Conservation (phyloP, 345 rosid genomes). For the Aquilaria sinensis region DNA sequence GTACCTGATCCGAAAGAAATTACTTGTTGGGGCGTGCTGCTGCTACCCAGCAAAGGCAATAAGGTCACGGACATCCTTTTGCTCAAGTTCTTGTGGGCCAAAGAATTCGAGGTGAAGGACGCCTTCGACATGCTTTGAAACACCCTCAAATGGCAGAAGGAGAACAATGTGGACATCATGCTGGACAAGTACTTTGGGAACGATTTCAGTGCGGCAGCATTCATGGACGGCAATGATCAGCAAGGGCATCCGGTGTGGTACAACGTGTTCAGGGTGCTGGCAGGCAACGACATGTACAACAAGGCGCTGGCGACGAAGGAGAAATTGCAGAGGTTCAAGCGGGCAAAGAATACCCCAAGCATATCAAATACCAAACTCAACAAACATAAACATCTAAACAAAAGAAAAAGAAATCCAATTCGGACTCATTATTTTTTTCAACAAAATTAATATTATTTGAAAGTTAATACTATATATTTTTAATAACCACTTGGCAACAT, state of each 20-base stretch:
- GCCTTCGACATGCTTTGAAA: slow-evolving; percentile 45
- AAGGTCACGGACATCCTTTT: slow-evolving; percentile 30
- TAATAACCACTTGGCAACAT: no score
- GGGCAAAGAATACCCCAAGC: background rate
- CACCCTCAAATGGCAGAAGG: slow-evolving; percentile 41
- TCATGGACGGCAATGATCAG: slow-evolving; percentile 28
- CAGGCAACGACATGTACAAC: slow-evolving; percentile 31
- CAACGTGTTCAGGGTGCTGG: slow-evolving; percentile 17
- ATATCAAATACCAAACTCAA: no score
- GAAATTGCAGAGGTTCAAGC: slow-evolving; percentile 34
- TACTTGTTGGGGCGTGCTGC: slow-evolving; percentile 15
- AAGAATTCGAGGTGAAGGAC: slow-evolving; percentile 45
- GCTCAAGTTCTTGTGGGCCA: slow-evolving; percentile 45
- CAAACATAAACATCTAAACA: no score
- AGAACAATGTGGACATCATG: slow-evolving; percentile 33
- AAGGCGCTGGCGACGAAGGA: slow-evolving; percentile 30
- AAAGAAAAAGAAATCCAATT: no score
- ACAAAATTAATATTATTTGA: no score
- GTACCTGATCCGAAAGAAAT: slow-evolving; percentile 23
- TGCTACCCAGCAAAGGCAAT: no score
- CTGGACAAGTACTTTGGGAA: slow-evolving; percentile 40
- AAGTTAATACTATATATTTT: no score
- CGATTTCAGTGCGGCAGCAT: slow-evolving; percentile 29
- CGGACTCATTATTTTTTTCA: no score
- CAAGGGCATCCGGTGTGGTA: slow-evolving; percentile 34